Percentiles rank a stretch among this genome's conserved stretches.
Evolutionary conservation across 2,329 filamentous ascomycete genomes (phyloP).

Genomic region (Aspergillus floridensis): DNA sequence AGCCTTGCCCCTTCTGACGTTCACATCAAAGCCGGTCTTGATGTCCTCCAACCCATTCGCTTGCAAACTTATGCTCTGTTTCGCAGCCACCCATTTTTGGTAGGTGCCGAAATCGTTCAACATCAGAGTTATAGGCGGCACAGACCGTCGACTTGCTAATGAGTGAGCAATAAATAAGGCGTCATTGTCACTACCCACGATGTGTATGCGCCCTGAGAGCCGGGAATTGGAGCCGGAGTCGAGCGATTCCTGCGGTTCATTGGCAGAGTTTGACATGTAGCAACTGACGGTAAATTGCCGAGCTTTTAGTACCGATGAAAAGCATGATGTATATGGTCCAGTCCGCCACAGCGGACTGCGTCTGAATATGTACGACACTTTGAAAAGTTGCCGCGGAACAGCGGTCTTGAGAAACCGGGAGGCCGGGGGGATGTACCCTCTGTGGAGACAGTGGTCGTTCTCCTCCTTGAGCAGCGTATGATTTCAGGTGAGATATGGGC

Average conservation of each 20-base stretch:
- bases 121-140: slow-evolving; percentile 73
- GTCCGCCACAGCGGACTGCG: slow-evolving; percentile 35
- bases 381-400: slow-evolving; percentile 16
- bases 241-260: slow-evolving; percentile 25
- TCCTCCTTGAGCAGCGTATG: not conserved
- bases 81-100: slow-evolving; percentile 22
- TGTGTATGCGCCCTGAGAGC: slow-evolving; percentile 48
- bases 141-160: slow-evolving; percentile 64
- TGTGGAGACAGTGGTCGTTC: not conserved
- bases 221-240: slow-evolving; percentile 18
- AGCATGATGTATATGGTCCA: slow-evolving; percentile 19
- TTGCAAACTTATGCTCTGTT: slow-evolving; percentile 33
- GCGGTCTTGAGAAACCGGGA: not conserved
- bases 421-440: not conserved
- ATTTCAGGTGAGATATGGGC: not conserved
- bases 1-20: slow-evolving; percentile 32
- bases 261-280: slow-evolving; percentile 28
- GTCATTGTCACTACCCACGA: slow-evolving; percentile 75
- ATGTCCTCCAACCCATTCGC: slow-evolving; percentile 42
- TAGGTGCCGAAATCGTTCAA: slow-evolving; percentile 52
- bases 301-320: not conserved
- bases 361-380: slow-evolving; percentile 36
- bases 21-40: slow-evolving; percentile 45
- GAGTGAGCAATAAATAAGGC: slow-evolving; percentile 73
- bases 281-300: slow-evolving; percentile 11